Percentiles rank a stretch among this genome's conserved stretches.
Evolutionary conservation across 306 rosid species (phyloP).

Genomic region (Citrullus colocynthis): DNA sequence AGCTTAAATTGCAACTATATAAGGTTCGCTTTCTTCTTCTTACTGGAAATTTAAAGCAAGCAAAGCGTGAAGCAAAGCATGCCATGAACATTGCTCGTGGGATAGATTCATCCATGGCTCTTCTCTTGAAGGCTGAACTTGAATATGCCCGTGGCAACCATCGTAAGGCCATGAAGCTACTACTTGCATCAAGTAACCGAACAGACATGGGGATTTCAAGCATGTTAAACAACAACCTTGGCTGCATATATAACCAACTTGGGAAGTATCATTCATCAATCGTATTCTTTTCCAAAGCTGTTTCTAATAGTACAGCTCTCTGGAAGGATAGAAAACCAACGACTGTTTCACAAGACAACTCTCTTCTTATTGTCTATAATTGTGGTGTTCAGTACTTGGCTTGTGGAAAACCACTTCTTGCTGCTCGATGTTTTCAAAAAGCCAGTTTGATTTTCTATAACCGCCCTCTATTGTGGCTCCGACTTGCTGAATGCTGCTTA

Average conservation of each 20-base stretch:
- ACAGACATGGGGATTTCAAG: constrained; percentile 59
- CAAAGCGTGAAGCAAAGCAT: constrained; percentile 89
- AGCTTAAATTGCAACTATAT: constrained; percentile 91
- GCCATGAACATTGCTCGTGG: constrained; percentile 93
- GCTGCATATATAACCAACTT: constrained; percentile 90
- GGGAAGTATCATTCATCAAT: constrained; percentile 85
- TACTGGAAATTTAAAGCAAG: constrained; percentile 80
- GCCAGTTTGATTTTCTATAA: constrained; percentile 71
- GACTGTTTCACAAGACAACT: constrained; percentile 72
- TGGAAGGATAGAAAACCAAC: constrained; percentile 73
- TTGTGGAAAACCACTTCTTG: constrained; percentile 80
- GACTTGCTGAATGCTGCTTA: constrained; percentile 92
- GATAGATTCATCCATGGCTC: constrained; percentile 82
- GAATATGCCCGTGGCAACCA: constrained; percentile 95
- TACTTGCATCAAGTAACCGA: constrained; percentile 74
- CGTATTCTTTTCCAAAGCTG: constrained; percentile 78
- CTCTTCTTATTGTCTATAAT: constrained; percentile 65
- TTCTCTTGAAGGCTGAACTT: constrained; percentile 88
- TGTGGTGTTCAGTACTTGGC: constrained; percentile 89
- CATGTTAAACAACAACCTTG: constrained; percentile 83
- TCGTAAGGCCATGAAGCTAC: constrained; percentile 91
- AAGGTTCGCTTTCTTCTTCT: constrained; percentile 84
- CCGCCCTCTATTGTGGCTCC: constrained; percentile 93
- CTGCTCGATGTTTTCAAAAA: constrained; percentile 87
- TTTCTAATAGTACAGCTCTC: constrained; percentile 55